phyloP scores from a whole-genome alignment of 1,284 basidiomycete genomes.

The Cutaneotrichosporon spelunceum region DNA sequence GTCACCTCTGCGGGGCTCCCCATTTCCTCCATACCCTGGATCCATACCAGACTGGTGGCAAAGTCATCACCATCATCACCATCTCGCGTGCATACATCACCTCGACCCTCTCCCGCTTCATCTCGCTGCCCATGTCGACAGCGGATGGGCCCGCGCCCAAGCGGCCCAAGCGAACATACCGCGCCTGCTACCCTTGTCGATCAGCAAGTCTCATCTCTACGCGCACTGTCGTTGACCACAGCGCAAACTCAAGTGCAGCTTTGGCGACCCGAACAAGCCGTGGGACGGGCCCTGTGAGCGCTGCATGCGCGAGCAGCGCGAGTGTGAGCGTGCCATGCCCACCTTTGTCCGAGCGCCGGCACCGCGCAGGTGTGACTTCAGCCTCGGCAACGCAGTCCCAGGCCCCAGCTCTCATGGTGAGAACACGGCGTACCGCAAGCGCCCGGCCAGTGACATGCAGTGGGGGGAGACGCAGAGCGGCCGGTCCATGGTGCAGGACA shows the following conservation, averaged over 20 bases:
- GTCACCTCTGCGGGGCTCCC: no score
- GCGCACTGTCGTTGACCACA: constrained; percentile 5
- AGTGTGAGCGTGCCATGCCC: constrained; percentile 16
- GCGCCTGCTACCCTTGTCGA: constrained; percentile 19
- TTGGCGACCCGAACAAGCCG: constrained; percentile 21
- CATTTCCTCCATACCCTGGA: no score
- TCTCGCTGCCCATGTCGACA: background rate
- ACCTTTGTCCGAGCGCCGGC: constrained; percentile 7
- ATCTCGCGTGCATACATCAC: no score
- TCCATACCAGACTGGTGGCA: no score
- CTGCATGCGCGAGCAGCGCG: constrained; percentile 19
- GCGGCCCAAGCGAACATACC: constrained; percentile 19
- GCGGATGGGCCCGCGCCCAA: constrained; percentile 2
- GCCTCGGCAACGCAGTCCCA: background rate
- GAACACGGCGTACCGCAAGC: background rate
- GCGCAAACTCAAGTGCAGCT: constrained; percentile 24
- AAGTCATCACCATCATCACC: no score
- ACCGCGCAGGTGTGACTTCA: constrained; percentile 5
- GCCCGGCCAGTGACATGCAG: background rate
- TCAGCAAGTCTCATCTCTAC: background rate
- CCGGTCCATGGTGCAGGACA: background rate
- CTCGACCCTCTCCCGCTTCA: background rate
- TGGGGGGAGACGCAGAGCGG: background rate
- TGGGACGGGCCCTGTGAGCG: constrained; percentile 23
- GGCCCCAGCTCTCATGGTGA: background rate